Conservation (phyloP, 192 early-diverging fungal species). For the Phycomyces blakesleeanus region DNA sequence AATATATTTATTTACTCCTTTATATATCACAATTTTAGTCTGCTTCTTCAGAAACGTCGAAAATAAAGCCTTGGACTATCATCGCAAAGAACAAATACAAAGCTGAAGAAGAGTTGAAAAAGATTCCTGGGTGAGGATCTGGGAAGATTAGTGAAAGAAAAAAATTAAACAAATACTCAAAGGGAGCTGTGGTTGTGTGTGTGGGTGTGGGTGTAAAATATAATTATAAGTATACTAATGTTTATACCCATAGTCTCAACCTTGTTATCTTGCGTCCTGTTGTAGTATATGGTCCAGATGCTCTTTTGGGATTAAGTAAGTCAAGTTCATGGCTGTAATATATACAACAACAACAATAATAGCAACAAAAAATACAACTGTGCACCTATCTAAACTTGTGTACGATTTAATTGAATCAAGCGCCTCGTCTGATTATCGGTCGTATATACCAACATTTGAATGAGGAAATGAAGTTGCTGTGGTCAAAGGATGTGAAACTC, state of each 20-base stretch:
- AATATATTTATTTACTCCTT: no score
- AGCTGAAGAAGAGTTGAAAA: constrained; percentile 74
- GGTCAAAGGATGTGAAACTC: constrained; percentile 88
- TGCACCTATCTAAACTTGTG: no score
- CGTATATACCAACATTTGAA: constrained; percentile 77
- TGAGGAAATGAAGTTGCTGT: constrained; percentile 91
- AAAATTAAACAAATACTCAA: no score
- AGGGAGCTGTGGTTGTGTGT: no score
- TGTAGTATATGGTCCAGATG: constrained; percentile 83
- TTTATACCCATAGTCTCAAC: constrained; percentile 53
- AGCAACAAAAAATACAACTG: no score
- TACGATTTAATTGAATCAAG: constrained; percentile 33
- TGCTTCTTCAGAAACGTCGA: constrained; percentile 43
- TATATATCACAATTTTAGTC: neutral
- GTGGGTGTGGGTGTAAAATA: neutral
- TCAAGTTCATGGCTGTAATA: constrained; percentile 8
- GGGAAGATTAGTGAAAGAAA: no score
- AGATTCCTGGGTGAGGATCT: constrained; percentile 74
- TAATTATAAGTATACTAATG: no score
- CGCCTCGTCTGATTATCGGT: constrained; percentile 90
- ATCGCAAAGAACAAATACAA: constrained; percentile 71
- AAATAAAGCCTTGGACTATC: constrained; percentile 81
- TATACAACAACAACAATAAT: no score
- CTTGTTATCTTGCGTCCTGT: constrained; percentile 84
- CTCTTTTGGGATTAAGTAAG: constrained; percentile 74